A percentile compares a stretch with the other conserved stretches of the same genome.
These are phyloP conservation scores for Tilletiopsis washingtonensis DNA, from an alignment of 1,284 basidiomycete genomes.

Conservation along the genomic window DNA sequence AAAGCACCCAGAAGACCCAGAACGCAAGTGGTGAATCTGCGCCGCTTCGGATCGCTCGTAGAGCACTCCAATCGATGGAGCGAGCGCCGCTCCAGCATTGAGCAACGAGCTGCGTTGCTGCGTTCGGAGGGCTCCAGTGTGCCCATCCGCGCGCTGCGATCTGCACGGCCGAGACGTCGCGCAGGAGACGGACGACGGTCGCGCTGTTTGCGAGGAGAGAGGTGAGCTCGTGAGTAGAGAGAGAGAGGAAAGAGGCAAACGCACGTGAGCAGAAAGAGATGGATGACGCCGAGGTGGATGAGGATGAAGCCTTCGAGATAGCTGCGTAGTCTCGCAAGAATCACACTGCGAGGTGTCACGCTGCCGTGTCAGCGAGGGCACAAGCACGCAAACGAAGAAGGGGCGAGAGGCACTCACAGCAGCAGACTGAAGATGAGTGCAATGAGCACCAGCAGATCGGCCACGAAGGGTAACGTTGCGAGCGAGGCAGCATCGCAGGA, in stretches of 20 bases:
- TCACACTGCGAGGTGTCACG: background rate
- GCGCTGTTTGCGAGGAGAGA: no score
- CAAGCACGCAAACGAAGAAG: no score
- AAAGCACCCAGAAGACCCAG: slow-evolving; percentile 1
- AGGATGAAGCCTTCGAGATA: background rate
- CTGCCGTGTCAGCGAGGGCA: background rate
- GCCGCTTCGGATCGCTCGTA: background rate
- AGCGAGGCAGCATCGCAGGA: no score
- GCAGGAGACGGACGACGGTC: no score
- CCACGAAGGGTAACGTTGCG: slow-evolving; percentile 1
- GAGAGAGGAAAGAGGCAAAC: slow-evolving; percentile 12
- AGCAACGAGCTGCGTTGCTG: background rate
- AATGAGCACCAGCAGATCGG: background rate
- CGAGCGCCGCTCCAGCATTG: background rate
- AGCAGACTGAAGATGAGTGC: background rate
- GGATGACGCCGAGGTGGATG: slow-evolving; percentile 1
- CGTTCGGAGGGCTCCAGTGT: background rate
- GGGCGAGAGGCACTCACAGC: background rate
- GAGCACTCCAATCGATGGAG: background rate
- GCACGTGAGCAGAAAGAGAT: slow-evolving; percentile 12
- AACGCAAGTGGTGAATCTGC: background rate
- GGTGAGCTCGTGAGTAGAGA: background rate
- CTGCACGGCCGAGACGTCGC: no score
- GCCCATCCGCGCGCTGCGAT: no score
- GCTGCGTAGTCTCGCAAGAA: background rate